Evolutionary conservation across 2,329 filamentous ascomycete genomes (phyloP).

Genomic region (Waltergamsia citrina): DNA sequence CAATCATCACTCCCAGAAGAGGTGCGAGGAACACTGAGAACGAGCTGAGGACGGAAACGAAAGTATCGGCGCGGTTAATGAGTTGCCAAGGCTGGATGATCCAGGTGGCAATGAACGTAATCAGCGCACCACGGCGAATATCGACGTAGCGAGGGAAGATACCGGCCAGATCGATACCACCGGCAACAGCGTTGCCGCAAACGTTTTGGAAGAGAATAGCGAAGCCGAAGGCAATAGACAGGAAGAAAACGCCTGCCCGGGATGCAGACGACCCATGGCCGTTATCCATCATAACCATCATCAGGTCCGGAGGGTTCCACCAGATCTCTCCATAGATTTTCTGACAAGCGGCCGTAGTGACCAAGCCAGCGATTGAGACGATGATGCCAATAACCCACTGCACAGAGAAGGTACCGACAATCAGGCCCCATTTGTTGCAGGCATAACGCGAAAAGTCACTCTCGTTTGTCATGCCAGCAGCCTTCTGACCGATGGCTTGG

Average conservation of each 20-base stretch:
- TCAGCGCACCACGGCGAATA: constrained; percentile 15
- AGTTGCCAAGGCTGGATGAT: constrained; percentile 18
- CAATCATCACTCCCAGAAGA: constrained; percentile 17
- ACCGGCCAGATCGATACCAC: constrained; percentile 17
- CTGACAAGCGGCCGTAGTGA: constrained; percentile 16
- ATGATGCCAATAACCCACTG: constrained; percentile 17
- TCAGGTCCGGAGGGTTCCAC: constrained; percentile 15
- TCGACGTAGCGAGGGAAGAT: constrained; percentile 16
- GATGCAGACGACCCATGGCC: constrained; percentile 9
- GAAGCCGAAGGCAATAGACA: constrained; percentile 14
- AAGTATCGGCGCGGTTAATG: constrained; percentile 15
- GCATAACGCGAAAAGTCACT: constrained; percentile 18
- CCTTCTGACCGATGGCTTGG: constrained; percentile 15
- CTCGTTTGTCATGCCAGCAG: constrained; percentile 17
- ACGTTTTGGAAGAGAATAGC: constrained; percentile 18
- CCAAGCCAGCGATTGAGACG: constrained; percentile 13
- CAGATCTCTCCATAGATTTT: constrained; percentile 14
- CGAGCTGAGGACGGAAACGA: constrained; percentile 14
- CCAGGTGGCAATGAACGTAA: constrained; percentile 13
- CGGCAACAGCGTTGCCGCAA: constrained; percentile 16
- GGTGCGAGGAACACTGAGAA: constrained; percentile 19
- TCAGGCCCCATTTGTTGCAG: constrained; percentile 10
- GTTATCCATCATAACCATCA: constrained; percentile 16
- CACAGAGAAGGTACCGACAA: constrained; percentile 14
- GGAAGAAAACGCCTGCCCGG: constrained; percentile 18